Percentiles rank a stretch among this genome's conserved stretches.
phyloP scores from a whole-genome alignment of 1,284 basidiomycete genomes.

The Boletus mariae region DNA sequence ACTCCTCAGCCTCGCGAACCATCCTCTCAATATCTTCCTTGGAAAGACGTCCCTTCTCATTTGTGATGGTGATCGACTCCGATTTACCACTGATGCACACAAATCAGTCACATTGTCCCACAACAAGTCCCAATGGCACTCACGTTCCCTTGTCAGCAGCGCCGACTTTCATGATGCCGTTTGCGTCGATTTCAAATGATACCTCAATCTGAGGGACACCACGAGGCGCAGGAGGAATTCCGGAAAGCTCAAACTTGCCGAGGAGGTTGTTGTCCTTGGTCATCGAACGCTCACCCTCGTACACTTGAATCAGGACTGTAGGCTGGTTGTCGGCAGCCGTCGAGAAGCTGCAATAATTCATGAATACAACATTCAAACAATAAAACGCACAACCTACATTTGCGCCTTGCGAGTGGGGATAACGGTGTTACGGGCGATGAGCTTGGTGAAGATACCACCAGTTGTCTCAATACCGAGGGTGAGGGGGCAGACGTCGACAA shows the following conservation, averaged over 20 bases:
- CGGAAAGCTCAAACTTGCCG: conserved; percentile 92
- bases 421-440: conserved; percentile 95
- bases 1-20: conserved; percentile 91
- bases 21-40: conserved; percentile 90
- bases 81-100: conserved; percentile 64
- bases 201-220: conserved; percentile 96
- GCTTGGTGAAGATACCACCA: conserved; percentile 97
- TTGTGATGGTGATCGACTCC: conserved; percentile 85
- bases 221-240: conserved; percentile 92
- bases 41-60: conserved; percentile 81
- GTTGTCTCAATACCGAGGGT: conserved; percentile 98
- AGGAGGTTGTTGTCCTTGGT: conserved; percentile 99
- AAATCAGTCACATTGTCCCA: conserved; percentile 4
- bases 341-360: conserved; percentile 66
- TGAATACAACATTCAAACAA: not conserved
- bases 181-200: conserved; percentile 91
- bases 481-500: conserved; percentile 94
- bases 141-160: conserved; percentile 90
- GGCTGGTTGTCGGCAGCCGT: conserved; percentile 95
- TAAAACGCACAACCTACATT: conserved; percentile 50
- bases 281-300: conserved; percentile 90
- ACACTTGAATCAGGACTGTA: conserved; percentile 88
- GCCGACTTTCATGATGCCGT: conserved; percentile 87
- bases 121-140: conserved; percentile 31
- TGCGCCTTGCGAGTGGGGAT: conserved; percentile 98